Evolutionary conservation across 257 asterid species (phyloP), one percentile per base, ranked within the genome.

Genomic region (Henckelia pumila): DNA sequence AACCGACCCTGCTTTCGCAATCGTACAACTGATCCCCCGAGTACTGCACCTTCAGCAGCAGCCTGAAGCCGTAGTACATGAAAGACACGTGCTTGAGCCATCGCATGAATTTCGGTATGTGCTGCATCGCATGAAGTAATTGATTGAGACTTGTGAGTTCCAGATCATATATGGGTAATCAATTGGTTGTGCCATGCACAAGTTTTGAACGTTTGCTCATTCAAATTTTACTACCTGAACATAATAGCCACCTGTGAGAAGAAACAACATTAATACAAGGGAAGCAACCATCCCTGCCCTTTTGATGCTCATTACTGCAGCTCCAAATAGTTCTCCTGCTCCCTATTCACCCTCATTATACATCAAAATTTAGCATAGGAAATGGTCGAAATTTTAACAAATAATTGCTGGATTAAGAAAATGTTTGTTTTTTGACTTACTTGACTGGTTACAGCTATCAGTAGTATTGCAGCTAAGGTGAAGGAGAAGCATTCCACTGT

Each of bases 211-310:
- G 5, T 64, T 6, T 49, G 30, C 37, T 52, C 64, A 33, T 24
- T 17, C 24, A 65, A 22, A 70, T 26, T 60, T 30, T 17, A 30
- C 4, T 75, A 89, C 97, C 95, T 92, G 99, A 65, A 93, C 96
- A 62, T 93, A 93, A 70, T 93, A 93, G 62, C 99, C 99, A 44
- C 99, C 99, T 0, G 97, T 93, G 67, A 92, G 98, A 74, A 93
- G 99, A 76, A 93, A 93, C 76, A 93, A n/a, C 97, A 93, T 88
- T 47, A 93, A 69, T 32, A 88, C 78, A 59, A 91, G 79, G n/a
- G 99, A 93, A 17, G 99, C 95, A 17, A 93, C 73, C 86, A 82
- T 93, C 20, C 99, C 97, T 5, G 99, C 91, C 47, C 95, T 78
- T 74, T 79, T 84, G 52, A 93, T 79, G 77, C 89, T 90, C 99